Evolutionary conservation across 495 filamentous ascomycete species (phyloP), one percentile per base, ranked within the genome.

Genomic region (Chaetomium fimeti): DNA sequence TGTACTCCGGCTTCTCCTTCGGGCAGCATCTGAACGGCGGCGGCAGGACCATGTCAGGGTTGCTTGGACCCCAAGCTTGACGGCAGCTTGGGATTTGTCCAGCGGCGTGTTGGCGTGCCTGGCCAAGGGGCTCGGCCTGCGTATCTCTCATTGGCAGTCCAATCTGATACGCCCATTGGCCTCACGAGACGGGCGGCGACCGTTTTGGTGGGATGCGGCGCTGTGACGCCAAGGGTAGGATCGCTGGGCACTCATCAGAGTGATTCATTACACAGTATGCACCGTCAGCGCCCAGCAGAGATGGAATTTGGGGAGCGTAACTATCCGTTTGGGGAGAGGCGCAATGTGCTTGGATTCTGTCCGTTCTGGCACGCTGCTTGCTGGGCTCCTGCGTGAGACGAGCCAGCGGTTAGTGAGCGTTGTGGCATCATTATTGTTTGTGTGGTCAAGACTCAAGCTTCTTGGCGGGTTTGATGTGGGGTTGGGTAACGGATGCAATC

Each of bases 71-170:
- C 12, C 3, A 18, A 42, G 36, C n/a, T 13, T 2, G 36, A 43
- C 9, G 12, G 36, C 20, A 25, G 29, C 32, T 58, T 40, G 29
- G 53, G 22, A 6, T 48, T 47, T 48, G 27, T 20, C 12, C 20
- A 20, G 15, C 36, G 12, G 32, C 11, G 32, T 22, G 27, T n/a
- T 47, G n/a, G 25, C 24, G 32, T 36, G 32, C 32, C 9, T 11
- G 40, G 56, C 57, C 57, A 59, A 59, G 57, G 15, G 57, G 25
- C 57, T 48, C 27, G 57, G 57, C 57, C 18, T 59, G 15, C 16
- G 22, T 40, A 7, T 57, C 20, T 20, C 40, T 3, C 20, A 18
- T 48, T 48, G 57, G 57, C 42, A 9, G 18, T 32, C 42, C 40
- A 32, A 47, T 48, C 25, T 18, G 18, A 16, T 15, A 1, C 1